These are phyloP conservation scores for Podospora fimiseda DNA, from an alignment of 495 filamentous ascomycete species.

Conservation along the genomic window DNA sequence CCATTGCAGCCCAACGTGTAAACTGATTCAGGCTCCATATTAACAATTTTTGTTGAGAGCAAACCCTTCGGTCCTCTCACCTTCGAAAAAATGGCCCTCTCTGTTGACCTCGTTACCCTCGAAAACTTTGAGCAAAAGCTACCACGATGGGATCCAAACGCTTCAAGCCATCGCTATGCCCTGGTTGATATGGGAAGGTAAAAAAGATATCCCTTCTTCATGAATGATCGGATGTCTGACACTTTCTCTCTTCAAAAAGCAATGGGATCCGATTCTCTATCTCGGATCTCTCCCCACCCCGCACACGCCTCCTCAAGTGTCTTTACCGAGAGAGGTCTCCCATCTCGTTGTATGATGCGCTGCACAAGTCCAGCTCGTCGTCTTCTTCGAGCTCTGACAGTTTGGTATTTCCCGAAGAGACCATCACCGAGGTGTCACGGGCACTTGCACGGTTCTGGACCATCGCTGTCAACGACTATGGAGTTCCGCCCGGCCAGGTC, in stretches of 20 bases:
- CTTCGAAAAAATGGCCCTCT: constrained; percentile 13
- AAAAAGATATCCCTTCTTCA: constrained; percentile 12
- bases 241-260: constrained; percentile 38
- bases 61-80: not conserved
- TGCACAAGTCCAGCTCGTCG: constrained; percentile 38
- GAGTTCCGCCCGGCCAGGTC: constrained; percentile 57
- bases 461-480: constrained; percentile 59
- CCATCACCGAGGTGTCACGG: constrained; percentile 57
- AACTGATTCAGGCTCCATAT: not conserved
- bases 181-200: constrained; percentile 75
- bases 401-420: constrained; percentile 54
- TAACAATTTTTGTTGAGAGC: not conserved
- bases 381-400: constrained; percentile 16
- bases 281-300: constrained; percentile 65
- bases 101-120: constrained; percentile 41
- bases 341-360: constrained; percentile 88
- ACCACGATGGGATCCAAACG: constrained; percentile 38
- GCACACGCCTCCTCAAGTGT: constrained; percentile 64
- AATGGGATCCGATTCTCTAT: constrained; percentile 96
- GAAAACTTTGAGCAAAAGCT: constrained; percentile 45
- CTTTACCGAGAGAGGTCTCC: constrained; percentile 69
- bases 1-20: not conserved
- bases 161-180: constrained; percentile 43
- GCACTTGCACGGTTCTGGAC: constrained; percentile 63
- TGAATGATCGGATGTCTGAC: not conserved